Evolutionary conservation across 192 early-diverging fungal genomes (phyloP), one percentile per base, ranked within the genome.

Genomic region (Podila clonocystis): DNA sequence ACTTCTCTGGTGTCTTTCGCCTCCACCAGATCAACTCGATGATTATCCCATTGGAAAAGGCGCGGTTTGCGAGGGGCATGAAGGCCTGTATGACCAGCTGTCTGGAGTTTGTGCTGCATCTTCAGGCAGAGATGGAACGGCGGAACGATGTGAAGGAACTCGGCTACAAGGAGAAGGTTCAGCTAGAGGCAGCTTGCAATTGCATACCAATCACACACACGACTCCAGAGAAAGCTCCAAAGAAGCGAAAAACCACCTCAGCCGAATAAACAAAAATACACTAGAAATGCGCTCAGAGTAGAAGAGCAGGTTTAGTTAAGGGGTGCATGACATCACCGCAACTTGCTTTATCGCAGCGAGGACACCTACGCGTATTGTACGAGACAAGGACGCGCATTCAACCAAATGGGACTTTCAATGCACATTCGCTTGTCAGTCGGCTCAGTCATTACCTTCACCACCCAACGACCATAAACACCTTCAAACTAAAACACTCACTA

Each of bases 141-240:
- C 62, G 62, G 0, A 38, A 63, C n/a, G 15, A 45, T 63, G 33
- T 45, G 62, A 36, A 63, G 11, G 41, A 3, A 22, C 62, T 41
- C 9, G 22, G 12, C 24, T 38, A 17, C 62, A 63, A 17, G 38
- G 62, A 26, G 62, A 63, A 63, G 26, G 34, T 41, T n/a, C 34
- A 41, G 33, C 15, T 63, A 4, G 62, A 41, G 22, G 34, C 34
- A 3, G 62, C 62, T 15, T 63, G 62, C 33, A 63, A 63, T n/a
- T 38, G 22, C 9, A 63, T 63, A 26, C 62, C 34, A 13, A 38
- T 63, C 6, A 63, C 62, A 6, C 34, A 33, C 13, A 63, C 34
- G 1, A 63, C 62, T 36, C 62, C 62, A 13, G 41, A 22, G 22
- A 63, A 63, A 33, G 41, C 41, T 45, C 62, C 62, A 22, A 63